Conservation (phyloP, 78 protist genomes). For the Dictyostelium brefeldianum region DNA sequence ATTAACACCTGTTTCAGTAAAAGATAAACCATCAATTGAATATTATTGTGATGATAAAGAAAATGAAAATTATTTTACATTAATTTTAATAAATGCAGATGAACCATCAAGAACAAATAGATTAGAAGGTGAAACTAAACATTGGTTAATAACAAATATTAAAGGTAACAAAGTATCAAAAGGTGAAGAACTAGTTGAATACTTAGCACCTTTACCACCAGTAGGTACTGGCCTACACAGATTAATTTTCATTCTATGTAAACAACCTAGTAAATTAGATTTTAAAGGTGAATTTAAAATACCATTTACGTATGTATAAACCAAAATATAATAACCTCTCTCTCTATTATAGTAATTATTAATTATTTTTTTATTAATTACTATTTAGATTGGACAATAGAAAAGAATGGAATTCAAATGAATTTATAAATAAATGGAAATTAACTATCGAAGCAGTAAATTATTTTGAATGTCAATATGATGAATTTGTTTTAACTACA, state of each 20-base stretch:
- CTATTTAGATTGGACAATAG: constrained; percentile 33
- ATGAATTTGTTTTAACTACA: constrained; percentile 22
- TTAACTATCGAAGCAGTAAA: constrained; percentile 1
- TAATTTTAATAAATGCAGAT: constrained; percentile 23
- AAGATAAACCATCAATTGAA: background rate
- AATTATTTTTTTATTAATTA: too few species aligned
- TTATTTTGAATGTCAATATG: constrained; percentile 40
- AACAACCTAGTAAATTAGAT: constrained; percentile 12
- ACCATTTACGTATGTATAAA: constrained; percentile 35
- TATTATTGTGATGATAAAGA: background rate
- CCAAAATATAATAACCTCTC: too few species aligned
- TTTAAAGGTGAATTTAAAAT: constrained; percentile 40
- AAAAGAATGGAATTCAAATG: constrained; percentile 17
- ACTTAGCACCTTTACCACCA: constrained; percentile 25
- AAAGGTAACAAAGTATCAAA: constrained; percentile 24
- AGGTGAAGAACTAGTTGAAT: constrained; percentile 24
- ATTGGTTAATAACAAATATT: constrained; percentile 30
- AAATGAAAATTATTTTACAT: background rate
- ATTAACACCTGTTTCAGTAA: background rate
- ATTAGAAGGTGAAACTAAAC: background rate
- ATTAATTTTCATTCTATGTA: constrained; percentile 14
- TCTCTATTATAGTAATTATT: too few species aligned
- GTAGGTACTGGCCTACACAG: constrained; percentile 34
- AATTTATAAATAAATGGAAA: constrained; percentile 25
- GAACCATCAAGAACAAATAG: constrained; percentile 31